Percentiles rank a stretch among this genome's conserved stretches.
Conservation (phyloP, 768 basidiomycete species). For the Mycena vitilis region DNA sequence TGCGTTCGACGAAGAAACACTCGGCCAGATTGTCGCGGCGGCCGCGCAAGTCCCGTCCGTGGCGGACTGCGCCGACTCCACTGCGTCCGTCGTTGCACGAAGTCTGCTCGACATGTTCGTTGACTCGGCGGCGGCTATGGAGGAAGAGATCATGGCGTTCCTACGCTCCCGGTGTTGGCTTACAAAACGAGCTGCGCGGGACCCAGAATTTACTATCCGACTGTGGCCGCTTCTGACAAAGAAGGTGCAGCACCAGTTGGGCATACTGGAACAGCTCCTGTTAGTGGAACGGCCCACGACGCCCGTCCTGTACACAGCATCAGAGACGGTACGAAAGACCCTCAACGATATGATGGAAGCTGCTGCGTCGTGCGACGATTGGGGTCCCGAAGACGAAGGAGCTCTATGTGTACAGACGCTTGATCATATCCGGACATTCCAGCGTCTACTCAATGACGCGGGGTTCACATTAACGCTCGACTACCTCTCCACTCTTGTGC, state of each 20-base stretch:
- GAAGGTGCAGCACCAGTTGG: slow-evolving; percentile 28
- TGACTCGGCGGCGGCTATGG: slow-evolving; percentile 40
- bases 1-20: slow-evolving; percentile 49
- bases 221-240: slow-evolving; percentile 14
- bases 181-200: neutral
- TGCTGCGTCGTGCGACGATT: slow-evolving; percentile 28
- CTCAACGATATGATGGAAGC: slow-evolving; percentile 28
- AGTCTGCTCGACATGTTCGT: slow-evolving; percentile 49
- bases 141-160: slow-evolving; percentile 38
- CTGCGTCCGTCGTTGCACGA: slow-evolving; percentile 46
- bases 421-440: slow-evolving; percentile 41
- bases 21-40: slow-evolving; percentile 42
- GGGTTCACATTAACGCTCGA: slow-evolving; percentile 46
- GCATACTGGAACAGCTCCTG: slow-evolving; percentile 31
- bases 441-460: slow-evolving; percentile 43
- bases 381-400: slow-evolving; percentile 23
- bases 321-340: slow-evolving; percentile 35
- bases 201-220: slow-evolving; percentile 12
- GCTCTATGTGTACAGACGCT: slow-evolving; percentile 37
- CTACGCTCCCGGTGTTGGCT: slow-evolving; percentile 32
- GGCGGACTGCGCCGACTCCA: slow-evolving; percentile 44
- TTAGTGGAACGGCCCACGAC: slow-evolving; percentile 26
- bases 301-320: slow-evolving; percentile 35
- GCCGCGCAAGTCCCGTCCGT: slow-evolving; percentile 41
- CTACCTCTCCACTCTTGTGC: slow-evolving; percentile 42